Percentiles rank a stretch among this genome's conserved stretches.
Evolutionary conservation across 305 asterid species (phyloP).

Genomic region (Fraxinus floribunda): DNA sequence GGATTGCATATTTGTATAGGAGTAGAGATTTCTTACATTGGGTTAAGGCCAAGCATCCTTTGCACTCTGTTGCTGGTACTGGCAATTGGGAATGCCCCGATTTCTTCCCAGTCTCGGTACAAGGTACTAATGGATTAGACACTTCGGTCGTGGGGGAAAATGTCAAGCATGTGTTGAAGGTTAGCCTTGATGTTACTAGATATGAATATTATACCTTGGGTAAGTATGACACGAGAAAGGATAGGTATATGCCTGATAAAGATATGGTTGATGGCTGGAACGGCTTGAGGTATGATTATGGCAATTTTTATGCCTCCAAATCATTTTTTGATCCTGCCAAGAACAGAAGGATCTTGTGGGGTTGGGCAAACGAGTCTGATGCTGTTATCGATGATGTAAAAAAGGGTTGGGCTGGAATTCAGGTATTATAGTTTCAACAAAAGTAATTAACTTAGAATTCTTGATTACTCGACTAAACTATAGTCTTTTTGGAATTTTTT

Average conservation of each 20-base stretch:
- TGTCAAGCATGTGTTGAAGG: constrained; percentile 44
- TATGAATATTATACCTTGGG: constrained; percentile 53
- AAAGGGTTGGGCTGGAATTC: constrained; percentile 58
- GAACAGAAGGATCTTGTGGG: constrained; percentile 52
- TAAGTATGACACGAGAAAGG: constrained; percentile 23
- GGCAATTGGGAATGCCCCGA: constrained; percentile 63
- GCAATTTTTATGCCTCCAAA: constrained; percentile 56
- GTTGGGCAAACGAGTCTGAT: constrained; percentile 58
- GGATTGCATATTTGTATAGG: constrained; percentile 35
- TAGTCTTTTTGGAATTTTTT: not conserved
- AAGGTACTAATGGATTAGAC: constrained; percentile 36
- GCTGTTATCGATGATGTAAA: constrained; percentile 23
- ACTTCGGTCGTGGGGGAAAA: constrained; percentile 30
- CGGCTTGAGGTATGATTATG: constrained; percentile 51
- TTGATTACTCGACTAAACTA: not conserved
- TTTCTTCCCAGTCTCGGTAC: constrained; percentile 39
- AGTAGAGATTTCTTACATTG: constrained; percentile 46
- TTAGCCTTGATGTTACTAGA: constrained; percentile 44
- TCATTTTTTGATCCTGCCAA: constrained; percentile 43
- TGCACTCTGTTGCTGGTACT: constrained; percentile 32
- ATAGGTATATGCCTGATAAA: constrained; percentile 42
- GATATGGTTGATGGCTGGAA: constrained; percentile 46
- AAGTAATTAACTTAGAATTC: not conserved
- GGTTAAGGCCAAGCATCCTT: constrained; percentile 35
- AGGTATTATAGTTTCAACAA: constrained; percentile 23